These are phyloP conservation scores for Apiotrichum gracile DNA, from an alignment of 1,284 basidiomycete genomes.

Conservation along the genomic window DNA sequence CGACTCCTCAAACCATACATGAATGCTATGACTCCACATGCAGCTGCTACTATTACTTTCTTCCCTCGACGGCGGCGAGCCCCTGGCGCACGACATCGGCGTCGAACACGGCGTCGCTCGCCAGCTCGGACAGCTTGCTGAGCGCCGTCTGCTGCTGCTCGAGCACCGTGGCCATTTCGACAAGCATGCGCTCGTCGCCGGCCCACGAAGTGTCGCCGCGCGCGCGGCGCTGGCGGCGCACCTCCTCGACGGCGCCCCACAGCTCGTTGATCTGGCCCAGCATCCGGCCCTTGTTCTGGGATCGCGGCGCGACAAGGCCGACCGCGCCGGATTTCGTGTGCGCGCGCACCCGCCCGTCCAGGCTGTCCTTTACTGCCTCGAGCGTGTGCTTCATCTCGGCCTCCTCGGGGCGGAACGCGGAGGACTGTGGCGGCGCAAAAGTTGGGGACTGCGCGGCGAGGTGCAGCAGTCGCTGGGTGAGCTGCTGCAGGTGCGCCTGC, in stretches of 20 bases:
- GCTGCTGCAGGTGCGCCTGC: constrained; percentile 62
- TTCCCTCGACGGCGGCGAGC: constrained; percentile 12
- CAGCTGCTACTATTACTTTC: constrained; percentile 5
- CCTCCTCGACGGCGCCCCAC: constrained; percentile 77
- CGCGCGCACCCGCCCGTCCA: constrained; percentile 51
- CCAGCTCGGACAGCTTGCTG: constrained; percentile 67
- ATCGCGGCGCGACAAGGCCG: constrained; percentile 32
- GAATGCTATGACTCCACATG: not conserved
- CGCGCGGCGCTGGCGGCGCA: constrained; percentile 49
- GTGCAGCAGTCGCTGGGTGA: constrained; percentile 66
- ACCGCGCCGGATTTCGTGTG: constrained; percentile 2
- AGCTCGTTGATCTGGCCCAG: constrained; percentile 68
- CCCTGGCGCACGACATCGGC: constrained; percentile 56
- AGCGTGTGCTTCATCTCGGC: constrained; percentile 63
- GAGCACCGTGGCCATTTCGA: constrained; percentile 69
- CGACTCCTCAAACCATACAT: not conserved
- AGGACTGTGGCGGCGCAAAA: constrained; percentile 69
- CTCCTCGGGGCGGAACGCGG: constrained; percentile 74
- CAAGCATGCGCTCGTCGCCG: constrained; percentile 73
- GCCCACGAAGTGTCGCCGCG: constrained; percentile 60
- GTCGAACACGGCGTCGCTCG: constrained; percentile 64
- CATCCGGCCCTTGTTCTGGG: constrained; percentile 44
- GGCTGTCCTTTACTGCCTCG: constrained; percentile 69
- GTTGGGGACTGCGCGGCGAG: constrained; percentile 71
- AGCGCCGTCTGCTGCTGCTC: constrained; percentile 73